Conservation (phyloP, 257 asterid genomes). For the Fraxinus anomala region DNA sequence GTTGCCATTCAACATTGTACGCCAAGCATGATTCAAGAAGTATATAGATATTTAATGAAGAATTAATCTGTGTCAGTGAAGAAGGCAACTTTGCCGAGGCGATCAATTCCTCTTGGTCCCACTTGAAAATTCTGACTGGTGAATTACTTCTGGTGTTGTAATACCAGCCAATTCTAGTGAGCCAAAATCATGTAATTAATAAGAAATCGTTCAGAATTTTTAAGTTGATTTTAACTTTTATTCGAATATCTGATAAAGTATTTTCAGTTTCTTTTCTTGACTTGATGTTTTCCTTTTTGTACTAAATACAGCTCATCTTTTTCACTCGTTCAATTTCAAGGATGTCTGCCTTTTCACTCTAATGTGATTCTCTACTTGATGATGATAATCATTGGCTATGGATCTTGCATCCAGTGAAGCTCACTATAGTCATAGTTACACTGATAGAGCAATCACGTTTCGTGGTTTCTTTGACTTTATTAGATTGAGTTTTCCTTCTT, state of each 20-base stretch:
- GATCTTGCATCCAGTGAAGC: neutral
- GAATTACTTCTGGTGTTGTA: neutral
- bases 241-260: neutral
- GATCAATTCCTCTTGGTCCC: neutral
- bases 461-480: neutral
- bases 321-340: neutral
- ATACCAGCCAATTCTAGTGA: neutral
- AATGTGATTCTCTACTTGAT: neutral
- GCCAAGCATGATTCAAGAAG: too few species aligned
- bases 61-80: neutral
- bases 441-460: neutral
- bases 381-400: neutral
- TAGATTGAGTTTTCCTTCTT: neutral
- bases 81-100: slow-evolving; percentile 24
- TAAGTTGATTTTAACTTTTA: neutral
- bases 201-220: neutral
- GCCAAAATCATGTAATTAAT: neutral
- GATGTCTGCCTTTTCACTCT: neutral
- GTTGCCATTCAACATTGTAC: too few species aligned
- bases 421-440: neutral
- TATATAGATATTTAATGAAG: neutral
- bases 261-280: neutral
- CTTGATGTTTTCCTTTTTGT: neutral
- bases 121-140: neutral
- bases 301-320: neutral